A percentile compares a stretch with the other conserved stretches of the same genome.
phyloP scores from a whole-genome alignment of 208 protist genomes.

The Leptomonas pyrrhocoris region DNA sequence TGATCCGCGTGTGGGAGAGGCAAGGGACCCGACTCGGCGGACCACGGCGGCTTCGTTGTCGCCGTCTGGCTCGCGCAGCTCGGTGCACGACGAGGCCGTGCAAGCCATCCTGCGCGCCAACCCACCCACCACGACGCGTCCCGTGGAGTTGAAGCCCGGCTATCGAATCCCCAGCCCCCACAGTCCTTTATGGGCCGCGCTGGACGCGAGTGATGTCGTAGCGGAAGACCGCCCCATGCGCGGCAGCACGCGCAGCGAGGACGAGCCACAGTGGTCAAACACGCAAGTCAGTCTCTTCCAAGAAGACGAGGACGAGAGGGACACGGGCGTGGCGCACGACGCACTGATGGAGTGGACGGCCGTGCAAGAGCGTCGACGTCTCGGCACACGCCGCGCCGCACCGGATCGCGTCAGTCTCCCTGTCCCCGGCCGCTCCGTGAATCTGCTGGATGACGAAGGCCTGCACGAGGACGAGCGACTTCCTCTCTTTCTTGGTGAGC shows the following conservation, averaged over 20 bases:
- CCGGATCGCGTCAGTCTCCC: conserved; percentile 28
- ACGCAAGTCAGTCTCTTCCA: conserved; percentile 36
- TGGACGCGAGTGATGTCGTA: conserved; percentile 30
- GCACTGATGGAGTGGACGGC: neutral
- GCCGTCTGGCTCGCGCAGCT: conserved; percentile 18
- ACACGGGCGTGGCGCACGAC: neutral
- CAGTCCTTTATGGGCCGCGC: conserved; percentile 62
- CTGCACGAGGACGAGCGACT: conserved; percentile 30
- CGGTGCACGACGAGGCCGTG: conserved; percentile 36
- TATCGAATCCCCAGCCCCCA: conserved; percentile 57
- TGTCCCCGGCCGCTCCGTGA: conserved; percentile 24
- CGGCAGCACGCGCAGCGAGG: neutral
- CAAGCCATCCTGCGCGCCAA: conserved; percentile 42
- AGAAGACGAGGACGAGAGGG: conserved; percentile 21
- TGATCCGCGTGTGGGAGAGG: neutral
- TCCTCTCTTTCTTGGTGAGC: conserved; percentile 22
- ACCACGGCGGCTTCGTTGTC: too few relatives aligned
- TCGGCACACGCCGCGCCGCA: conserved; percentile 5
- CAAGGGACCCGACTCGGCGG: neutral
- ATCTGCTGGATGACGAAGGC: conserved; percentile 36
- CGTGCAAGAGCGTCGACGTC: conserved; percentile 20
- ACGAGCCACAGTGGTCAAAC: conserved; percentile 12
- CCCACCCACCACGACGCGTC: conserved; percentile 68
- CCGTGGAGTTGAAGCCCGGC: conserved; percentile 40
- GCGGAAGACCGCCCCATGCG: neutral